Evolutionary conservation across 2,329 filamentous ascomycete species (phyloP), one percentile per base, ranked within the genome.

Genomic region (Davidsoniella australis): DNA sequence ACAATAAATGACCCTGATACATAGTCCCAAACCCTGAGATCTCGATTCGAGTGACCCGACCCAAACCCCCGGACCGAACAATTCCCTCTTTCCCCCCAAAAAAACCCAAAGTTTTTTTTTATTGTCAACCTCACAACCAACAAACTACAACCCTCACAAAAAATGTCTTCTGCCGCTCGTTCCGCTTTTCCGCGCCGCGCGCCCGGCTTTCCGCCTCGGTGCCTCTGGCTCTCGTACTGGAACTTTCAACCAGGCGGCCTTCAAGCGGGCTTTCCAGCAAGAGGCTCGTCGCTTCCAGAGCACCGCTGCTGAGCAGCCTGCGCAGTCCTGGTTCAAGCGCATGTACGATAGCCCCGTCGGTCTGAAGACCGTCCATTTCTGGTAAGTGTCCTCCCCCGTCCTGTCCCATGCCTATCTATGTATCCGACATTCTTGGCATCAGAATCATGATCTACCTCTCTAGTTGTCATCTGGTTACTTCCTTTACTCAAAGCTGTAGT

Each of bases 331-430:
- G 71, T 79, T 91, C 64, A 78, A 81, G 71, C 79, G 79, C 66
- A 76, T 93, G 72, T 87, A 81, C 82, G 78, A 85, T 65, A 86
- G 82, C 64, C 82, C 84, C 55, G 66, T 88, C 56, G 85, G 85
- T 47, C 58, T 88, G 58, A 87, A 87, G 80, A 98, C 91, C 54
- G 91, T 98, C 60, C 91, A 98, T 68, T 98, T 98, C 70, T 98
- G 91, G 89, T 89, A 70, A 56, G 72, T 61, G 14, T 5, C 26
- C 26, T 10, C 26, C 26, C 3, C 26, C 26, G 2, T 10, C 26
- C 26, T 10, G 7, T 29, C 26, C 6, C 26, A 7, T 10, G 6
- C 7, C 26, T 29, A 29, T 29, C 26, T 29, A 8, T 29, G 5
- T 29, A 8, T 7, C 10, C 26, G 26, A 29, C 26, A 18, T 18